These are phyloP conservation scores for Candida frijolesensis DNA, from an alignment of 1,139 yeast genomes.

Conservation along the genomic window DNA sequence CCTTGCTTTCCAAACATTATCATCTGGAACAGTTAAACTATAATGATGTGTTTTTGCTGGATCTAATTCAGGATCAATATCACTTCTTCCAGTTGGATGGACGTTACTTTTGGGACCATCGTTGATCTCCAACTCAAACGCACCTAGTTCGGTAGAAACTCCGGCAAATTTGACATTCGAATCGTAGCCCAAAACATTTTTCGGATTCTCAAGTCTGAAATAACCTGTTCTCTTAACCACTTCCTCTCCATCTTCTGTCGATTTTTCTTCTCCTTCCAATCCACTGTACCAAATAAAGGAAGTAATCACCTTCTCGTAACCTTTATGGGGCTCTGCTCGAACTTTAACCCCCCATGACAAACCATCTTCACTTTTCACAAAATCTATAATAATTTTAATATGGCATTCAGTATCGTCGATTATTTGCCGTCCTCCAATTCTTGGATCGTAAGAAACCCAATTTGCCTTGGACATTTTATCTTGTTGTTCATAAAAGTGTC, in stretches of 20 bases:
- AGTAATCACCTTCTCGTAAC: slow-evolving; percentile 51
- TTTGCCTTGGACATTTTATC: slow-evolving; percentile 78
- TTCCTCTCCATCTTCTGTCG: slow-evolving; percentile 21
- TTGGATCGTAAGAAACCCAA: slow-evolving; percentile 86
- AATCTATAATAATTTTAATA: slow-evolving; percentile 66
- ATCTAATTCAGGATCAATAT: slow-evolving; percentile 45
- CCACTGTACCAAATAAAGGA: slow-evolving; percentile 81
- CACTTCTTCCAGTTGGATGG: slow-evolving; percentile 35
- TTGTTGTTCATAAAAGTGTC: slow-evolving; percentile 79
- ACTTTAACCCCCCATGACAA: slow-evolving; percentile 78
- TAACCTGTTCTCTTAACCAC: slow-evolving; percentile 27
- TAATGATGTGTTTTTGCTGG: slow-evolving; percentile 64
- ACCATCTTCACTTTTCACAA: slow-evolving; percentile 74
- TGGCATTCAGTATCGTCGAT: slow-evolving; percentile 69
- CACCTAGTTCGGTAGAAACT: slow-evolving; percentile 54
- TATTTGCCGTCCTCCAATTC: slow-evolving; percentile 81
- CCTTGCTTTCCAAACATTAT: slow-evolving; percentile 75
- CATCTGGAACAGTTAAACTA: slow-evolving; percentile 72
- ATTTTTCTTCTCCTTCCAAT: slow-evolving; percentile 57
- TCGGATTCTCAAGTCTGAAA: slow-evolving; percentile 33
- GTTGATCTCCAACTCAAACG: slow-evolving; percentile 52
- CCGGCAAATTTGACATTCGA: slow-evolving; percentile 52
- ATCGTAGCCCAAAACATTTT: slow-evolving; percentile 30
- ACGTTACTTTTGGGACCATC: slow-evolving; percentile 49
- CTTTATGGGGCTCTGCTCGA: slow-evolving; percentile 59